These are phyloP conservation scores for Colletotrichum sp. DNA, from an alignment of 2,329 filamentous ascomycete species.

Conservation along the genomic window DNA sequence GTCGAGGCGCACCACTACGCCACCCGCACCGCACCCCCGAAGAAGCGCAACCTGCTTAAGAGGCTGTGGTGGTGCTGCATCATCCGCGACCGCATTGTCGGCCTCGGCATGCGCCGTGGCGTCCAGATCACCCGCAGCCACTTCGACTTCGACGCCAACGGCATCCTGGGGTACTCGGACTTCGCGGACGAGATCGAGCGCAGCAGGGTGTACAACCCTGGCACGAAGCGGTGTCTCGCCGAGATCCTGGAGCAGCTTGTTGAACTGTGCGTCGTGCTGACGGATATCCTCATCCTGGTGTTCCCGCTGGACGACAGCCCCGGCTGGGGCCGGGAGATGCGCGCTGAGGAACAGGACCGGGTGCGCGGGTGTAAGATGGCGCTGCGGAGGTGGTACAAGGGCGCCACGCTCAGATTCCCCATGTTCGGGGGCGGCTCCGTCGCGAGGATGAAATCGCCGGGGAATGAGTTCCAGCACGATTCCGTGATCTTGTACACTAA, in stretches of 20 bases:
- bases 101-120: slow-evolving; percentile 52
- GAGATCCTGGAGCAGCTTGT: slow-evolving; percentile 51
- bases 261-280: slow-evolving; percentile 49
- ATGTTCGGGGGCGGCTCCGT: slow-evolving; percentile 37
- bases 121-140: slow-evolving; percentile 53
- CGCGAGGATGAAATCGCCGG: slow-evolving; percentile 27
- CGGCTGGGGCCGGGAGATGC: slow-evolving; percentile 40
- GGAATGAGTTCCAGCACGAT: slow-evolving; percentile 40
- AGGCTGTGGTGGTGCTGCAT: slow-evolving; percentile 61
- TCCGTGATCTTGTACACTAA: slow-evolving; percentile 50
- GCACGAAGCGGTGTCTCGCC: slow-evolving; percentile 48
- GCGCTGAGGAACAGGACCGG: slow-evolving; percentile 32
- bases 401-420: slow-evolving; percentile 40
- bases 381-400: slow-evolving; percentile 44
- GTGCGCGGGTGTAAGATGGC: slow-evolving; percentile 40
- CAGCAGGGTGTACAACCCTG: slow-evolving; percentile 49
- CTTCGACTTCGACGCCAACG: slow-evolving; percentile 46
- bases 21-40: slow-evolving; percentile 34
- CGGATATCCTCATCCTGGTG: slow-evolving; percentile 49
- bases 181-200: slow-evolving; percentile 48
- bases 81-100: slow-evolving; percentile 54
- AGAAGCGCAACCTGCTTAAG: slow-evolving; percentile 48
- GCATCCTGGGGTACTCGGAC: slow-evolving; percentile 44
- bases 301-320: slow-evolving; percentile 48
- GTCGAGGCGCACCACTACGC: slow-evolving; percentile 48